These are phyloP conservation scores for Geoglossum glabrum DNA, from an alignment of 495 filamentous ascomycete species.

Conservation along the genomic window DNA sequence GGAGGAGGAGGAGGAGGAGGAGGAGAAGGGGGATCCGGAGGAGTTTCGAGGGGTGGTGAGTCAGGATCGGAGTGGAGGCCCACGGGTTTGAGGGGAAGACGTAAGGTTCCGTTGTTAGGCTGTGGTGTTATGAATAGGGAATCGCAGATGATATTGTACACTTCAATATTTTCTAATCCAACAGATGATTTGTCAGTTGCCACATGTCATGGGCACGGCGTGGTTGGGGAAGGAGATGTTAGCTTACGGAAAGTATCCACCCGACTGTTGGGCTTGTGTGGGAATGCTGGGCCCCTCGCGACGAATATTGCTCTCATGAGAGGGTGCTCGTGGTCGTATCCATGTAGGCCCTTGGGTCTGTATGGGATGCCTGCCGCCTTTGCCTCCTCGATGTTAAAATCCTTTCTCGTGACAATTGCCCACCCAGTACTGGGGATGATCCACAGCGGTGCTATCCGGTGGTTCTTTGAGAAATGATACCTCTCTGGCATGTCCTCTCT, in stretches of 20 bases:
- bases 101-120: slow-evolving; percentile 75
- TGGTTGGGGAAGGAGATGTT: neutral
- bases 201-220: neutral
- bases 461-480: slow-evolving; percentile 70
- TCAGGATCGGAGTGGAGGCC: slow-evolving; percentile 41
- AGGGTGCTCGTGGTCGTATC: slow-evolving; percentile 76
- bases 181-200: neutral
- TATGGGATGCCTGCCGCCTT: slow-evolving; percentile 43
- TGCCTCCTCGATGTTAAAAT: slow-evolving; percentile 48
- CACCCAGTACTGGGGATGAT: slow-evolving; percentile 78
- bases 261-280: slow-evolving; percentile 59
- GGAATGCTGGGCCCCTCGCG: slow-evolving; percentile 73
- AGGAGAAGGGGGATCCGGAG: slow-evolving; percentile 11
- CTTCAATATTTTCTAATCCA: slow-evolving; percentile 70
- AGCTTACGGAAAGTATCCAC: slow-evolving; percentile 68
- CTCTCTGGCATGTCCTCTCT: slow-evolving; percentile 72
- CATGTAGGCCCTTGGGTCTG: slow-evolving; percentile 61
- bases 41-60: slow-evolving; percentile 10
- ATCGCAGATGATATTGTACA: slow-evolving; percentile 89
- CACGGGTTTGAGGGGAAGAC: slow-evolving; percentile 49
- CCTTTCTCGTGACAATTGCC: slow-evolving; percentile 61
- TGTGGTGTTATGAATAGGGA: slow-evolving; percentile 45
- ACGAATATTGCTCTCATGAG: slow-evolving; percentile 88
- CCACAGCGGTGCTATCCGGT: slow-evolving; percentile 82
- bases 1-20: no score